Conservation (phyloP, 805 yeast genomes). For the Cyberlindnera bimundalis region DNA sequence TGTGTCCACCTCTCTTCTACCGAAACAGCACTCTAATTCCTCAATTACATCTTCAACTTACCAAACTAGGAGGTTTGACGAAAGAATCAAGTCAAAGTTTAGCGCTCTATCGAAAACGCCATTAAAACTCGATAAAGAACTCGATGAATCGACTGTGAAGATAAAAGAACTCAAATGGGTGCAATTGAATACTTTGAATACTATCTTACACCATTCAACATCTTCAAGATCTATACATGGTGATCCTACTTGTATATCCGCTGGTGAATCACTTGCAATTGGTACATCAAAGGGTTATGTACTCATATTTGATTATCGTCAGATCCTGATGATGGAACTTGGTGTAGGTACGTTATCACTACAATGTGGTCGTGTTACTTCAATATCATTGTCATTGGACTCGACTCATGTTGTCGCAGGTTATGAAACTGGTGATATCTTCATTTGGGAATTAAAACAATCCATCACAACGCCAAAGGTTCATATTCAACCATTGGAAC, state of each 20-base stretch:
- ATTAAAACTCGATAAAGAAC: too few species aligned
- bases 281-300: constrained; percentile 72
- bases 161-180: constrained; percentile 33
- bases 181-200: constrained; percentile 38
- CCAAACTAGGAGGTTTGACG: constrained; percentile 19
- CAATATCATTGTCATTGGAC: constrained; percentile 62
- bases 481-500: constrained; percentile 19
- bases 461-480: constrained; percentile 30
- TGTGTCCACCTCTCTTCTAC: too few species aligned
- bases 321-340: constrained; percentile 47
- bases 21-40: constrained; percentile 14
- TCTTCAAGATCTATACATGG: constrained; percentile 42
- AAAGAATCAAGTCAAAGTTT: constrained; percentile 21
- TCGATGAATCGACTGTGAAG: neutral
- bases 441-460: constrained; percentile 60
- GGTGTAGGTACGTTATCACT: constrained; percentile 29
- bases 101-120: constrained; percentile 7
- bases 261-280: constrained; percentile 48
- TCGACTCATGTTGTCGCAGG: constrained; percentile 71
- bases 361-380: constrained; percentile 46
- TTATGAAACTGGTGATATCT: constrained; percentile 57
- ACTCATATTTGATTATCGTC: constrained; percentile 66
- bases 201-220: constrained; percentile 31
- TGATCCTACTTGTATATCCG: constrained; percentile 42
- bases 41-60: constrained; percentile 16